phyloP scores from a whole-genome alignment of 164 flowering plant genomes.

The Echeveria elegans region DNA sequence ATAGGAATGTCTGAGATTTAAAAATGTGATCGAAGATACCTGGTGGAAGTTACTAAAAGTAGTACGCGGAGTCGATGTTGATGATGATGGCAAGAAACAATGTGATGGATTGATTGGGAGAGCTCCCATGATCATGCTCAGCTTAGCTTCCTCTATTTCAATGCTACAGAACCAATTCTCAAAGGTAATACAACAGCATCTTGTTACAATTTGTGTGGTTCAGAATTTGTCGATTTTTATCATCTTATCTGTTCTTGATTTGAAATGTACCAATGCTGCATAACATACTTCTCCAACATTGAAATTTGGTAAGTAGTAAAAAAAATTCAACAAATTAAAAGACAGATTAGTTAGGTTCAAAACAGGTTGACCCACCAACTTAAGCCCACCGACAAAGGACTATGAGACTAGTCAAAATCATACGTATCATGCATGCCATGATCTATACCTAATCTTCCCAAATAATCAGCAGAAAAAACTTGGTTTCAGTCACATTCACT shows the following conservation, averaged over 20 bases:
- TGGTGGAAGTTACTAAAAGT: background rate
- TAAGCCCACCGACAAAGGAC: background rate
- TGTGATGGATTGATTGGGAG: background rate
- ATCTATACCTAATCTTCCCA: no score
- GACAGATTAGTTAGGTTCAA: no score
- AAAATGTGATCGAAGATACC: background rate
- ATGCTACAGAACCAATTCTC: background rate
- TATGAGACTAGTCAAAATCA: background rate
- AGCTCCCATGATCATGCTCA: background rate
- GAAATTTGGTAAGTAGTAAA: background rate
- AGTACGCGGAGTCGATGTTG: background rate
- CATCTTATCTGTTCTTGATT: slow-evolving; percentile 1
- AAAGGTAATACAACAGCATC: background rate
- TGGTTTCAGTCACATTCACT: background rate
- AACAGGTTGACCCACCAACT: background rate
- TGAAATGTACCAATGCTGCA: background rate
- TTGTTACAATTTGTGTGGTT: background rate
- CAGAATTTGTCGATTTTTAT: background rate
- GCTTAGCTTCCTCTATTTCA: background rate
- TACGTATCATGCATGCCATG: no score
- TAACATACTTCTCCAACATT: background rate
- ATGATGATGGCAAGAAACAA: slow-evolving; percentile 1
- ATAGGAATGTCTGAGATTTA: background rate
- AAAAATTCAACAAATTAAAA: background rate
- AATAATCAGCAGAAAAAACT: background rate